Percentiles rank a stretch among this genome's conserved stretches.
Evolutionary conservation across 1,284 basidiomycete species (phyloP).

Genomic region (Trichosporon sp.): DNA sequence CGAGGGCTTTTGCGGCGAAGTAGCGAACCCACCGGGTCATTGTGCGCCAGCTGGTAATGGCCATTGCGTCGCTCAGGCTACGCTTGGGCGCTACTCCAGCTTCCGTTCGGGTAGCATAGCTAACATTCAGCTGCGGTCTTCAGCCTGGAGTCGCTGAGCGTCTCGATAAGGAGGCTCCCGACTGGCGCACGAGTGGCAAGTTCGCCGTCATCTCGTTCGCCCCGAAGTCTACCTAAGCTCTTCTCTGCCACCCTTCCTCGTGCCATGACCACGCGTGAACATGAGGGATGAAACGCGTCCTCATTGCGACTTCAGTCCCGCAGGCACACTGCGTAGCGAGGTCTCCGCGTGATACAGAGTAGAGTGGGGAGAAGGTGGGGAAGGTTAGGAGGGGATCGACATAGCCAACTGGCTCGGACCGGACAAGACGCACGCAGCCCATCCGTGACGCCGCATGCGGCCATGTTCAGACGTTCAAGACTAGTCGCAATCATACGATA

Average conservation of each 20-base stretch:
- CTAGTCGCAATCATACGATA: not conserved
- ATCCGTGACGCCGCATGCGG: not conserved
- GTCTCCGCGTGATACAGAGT: not conserved
- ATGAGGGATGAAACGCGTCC: not conserved
- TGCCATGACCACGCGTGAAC: too few relatives aligned
- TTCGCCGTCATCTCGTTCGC: constrained; percentile 53
- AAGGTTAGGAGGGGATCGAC: not conserved
- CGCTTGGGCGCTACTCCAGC: too few relatives aligned
- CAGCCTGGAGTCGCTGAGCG: constrained; percentile 46
- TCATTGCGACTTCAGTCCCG: not conserved
- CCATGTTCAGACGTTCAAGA: not conserved
- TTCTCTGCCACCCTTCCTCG: not conserved
- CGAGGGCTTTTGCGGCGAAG: too few relatives aligned
- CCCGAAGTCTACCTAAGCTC: not conserved
- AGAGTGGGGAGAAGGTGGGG: not conserved
- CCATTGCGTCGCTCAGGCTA: too few relatives aligned
- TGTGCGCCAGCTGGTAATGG: too few relatives aligned
- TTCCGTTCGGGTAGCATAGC: not conserved
- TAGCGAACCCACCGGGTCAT: too few relatives aligned
- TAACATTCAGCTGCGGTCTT: constrained; percentile 45
- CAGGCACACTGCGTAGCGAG: not conserved
- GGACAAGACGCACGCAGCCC: not conserved
- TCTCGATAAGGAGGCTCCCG: constrained; percentile 41
- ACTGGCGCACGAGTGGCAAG: constrained; percentile 55
- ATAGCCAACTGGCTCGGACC: not conserved